Evolutionary conservation across 495 filamentous ascomycete species (phyloP).

Genomic region (Amphirosellinia nigrospora): DNA sequence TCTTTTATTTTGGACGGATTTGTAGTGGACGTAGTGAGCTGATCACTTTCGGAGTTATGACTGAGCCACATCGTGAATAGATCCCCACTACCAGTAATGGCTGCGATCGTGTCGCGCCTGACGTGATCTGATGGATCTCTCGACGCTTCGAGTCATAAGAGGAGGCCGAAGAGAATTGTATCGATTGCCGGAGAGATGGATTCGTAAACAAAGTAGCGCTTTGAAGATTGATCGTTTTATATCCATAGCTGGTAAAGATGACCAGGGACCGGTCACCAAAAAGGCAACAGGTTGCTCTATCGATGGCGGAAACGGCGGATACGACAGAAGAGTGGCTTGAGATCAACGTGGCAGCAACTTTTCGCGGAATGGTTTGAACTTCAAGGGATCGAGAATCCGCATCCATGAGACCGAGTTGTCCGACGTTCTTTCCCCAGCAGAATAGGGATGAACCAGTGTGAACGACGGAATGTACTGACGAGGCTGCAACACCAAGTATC

Average conservation of each 20-base stretch:
- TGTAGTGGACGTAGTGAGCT: conserved; percentile 75
- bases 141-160: conserved; percentile 69
- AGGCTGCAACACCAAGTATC: conserved; percentile 86
- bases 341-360: conserved; percentile 86
- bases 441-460: conserved; percentile 82
- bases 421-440: conserved; percentile 95
- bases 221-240: conserved; percentile 82
- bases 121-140: conserved; percentile 74
- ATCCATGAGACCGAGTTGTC: conserved; percentile 92
- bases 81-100: conserved; percentile 80
- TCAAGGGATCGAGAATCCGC: conserved; percentile 91
- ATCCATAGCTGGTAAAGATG: conserved; percentile 93
- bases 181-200: conserved; percentile 62
- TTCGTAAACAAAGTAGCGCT: conserved; percentile 69
- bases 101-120: conserved; percentile 87
- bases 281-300: conserved; percentile 84
- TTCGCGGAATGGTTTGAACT: conserved; percentile 78
- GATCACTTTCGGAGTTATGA: conserved; percentile 64
- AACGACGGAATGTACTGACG: conserved; percentile 87
- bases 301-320: conserved; percentile 80
- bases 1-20: conserved; percentile 86
- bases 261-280: conserved; percentile 88
- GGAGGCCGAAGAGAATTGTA: conserved; percentile 66
- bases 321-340: conserved; percentile 67
- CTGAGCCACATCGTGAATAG: conserved; percentile 81